Conservation (phyloP, 176 grass and related monocot species). For the Panicum miliaceum region DNA sequence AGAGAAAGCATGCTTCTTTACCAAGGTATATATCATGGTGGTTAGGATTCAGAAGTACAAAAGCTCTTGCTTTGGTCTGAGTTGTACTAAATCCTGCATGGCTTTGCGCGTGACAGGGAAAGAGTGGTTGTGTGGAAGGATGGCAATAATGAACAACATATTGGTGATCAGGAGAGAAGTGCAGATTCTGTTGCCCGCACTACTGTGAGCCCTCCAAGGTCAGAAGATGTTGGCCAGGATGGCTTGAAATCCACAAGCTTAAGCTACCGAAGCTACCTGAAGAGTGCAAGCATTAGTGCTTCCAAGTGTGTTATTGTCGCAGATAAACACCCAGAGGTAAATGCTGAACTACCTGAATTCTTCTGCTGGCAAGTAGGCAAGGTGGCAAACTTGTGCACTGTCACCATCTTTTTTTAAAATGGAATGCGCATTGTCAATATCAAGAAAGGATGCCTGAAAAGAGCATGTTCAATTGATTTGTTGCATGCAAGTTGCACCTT, state of each 20-base stretch:
- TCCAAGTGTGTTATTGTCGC: constrained; percentile 78
- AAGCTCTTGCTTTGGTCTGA: constrained; percentile 18
- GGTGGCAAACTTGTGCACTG: not conserved
- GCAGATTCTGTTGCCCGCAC: constrained; percentile 58
- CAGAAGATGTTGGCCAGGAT: constrained; percentile 50
- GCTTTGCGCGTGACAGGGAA: constrained; percentile 61
- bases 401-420: not conserved
- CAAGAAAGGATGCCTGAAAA: constrained; percentile 22
- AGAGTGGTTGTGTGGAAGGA: constrained; percentile 72
- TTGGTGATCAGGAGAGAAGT: constrained; percentile 58
- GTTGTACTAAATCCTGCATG: constrained; percentile 36
- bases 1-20: constrained; percentile 90
- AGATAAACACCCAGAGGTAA: constrained; percentile 70
- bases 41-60: constrained; percentile 11
- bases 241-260: constrained; percentile 41
- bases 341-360: constrained; percentile 31
- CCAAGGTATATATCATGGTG: constrained; percentile 62
- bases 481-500: constrained; percentile 13
- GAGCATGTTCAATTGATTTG: constrained; percentile 9
- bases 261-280: constrained; percentile 63
- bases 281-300: constrained; percentile 97
- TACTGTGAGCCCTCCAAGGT: constrained; percentile 60
- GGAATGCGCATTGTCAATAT: not conserved
- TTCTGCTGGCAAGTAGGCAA: constrained; percentile 25
- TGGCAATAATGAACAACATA: constrained; percentile 58